A percentile compares a stretch with the other conserved stretches of the same genome.
These are phyloP conservation scores for Nannochloropsis gaditana DNA, from an alignment of 108 stramenopile genomes.

Conservation along the genomic window DNA sequence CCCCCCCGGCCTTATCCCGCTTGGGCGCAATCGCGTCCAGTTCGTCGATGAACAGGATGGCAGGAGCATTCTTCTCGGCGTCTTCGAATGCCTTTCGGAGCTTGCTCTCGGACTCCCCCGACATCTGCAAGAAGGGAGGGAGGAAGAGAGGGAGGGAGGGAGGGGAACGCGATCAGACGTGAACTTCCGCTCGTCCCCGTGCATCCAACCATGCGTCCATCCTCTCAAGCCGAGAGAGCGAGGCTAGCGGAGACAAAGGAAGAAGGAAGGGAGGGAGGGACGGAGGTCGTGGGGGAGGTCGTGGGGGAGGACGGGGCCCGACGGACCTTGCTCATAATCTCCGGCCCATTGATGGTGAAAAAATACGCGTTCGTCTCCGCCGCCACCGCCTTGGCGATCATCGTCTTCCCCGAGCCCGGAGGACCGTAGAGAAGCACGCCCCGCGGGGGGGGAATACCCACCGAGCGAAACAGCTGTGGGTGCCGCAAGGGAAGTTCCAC, in stretches of 20 bases:
- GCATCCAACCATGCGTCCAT: too few relatives aligned
- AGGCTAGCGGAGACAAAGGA: not conserved
- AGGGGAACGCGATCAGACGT: not conserved
- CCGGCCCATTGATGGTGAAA: constrained; percentile 93
- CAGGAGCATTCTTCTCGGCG: constrained; percentile 74
- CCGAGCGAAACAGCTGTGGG: constrained; percentile 86
- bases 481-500: constrained; percentile 89
- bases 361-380: constrained; percentile 92
- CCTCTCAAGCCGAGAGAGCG: not conserved
- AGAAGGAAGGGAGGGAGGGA: not conserved
- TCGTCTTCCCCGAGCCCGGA: constrained; percentile 94
- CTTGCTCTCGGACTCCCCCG: constrained; percentile 93
- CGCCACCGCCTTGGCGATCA: constrained; percentile 87
- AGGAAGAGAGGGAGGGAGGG: not conserved
- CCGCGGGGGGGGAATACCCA: constrained; percentile 90
- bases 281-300: not conserved
- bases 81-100: constrained; percentile 92
- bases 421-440: constrained; percentile 95
- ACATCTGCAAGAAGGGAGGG: constrained; percentile 27
- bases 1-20: constrained; percentile 80
- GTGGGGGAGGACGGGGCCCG: not conserved
- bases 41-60: constrained; percentile 98
- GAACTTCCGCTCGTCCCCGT: not conserved
- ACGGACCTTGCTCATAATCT: constrained; percentile 82
- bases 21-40: constrained; percentile 96